Evolutionary conservation across 2,329 filamentous ascomycete species (phyloP).

Genomic region (Colletotrichum cereale): DNA sequence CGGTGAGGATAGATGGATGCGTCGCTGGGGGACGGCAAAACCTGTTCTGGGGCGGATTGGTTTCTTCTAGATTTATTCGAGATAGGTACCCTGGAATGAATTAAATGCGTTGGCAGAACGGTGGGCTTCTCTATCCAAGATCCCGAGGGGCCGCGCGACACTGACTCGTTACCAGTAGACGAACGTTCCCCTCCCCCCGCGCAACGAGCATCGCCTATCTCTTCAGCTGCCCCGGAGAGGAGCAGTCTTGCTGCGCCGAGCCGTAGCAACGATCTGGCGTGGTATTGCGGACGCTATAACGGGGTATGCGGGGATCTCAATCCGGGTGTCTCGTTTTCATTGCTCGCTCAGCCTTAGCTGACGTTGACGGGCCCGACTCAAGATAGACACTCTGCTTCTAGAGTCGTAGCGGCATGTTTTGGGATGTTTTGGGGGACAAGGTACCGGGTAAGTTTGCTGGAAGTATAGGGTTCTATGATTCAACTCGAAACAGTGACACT

Average conservation of each 20-base stretch:
- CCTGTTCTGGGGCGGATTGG: conserved; percentile 1
- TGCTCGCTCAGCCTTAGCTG: conserved; percentile 6
- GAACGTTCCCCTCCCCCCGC: background rate
- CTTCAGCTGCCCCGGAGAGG: background rate
- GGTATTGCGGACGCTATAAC: conserved; percentile 1
- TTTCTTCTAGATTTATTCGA: conserved; percentile 1
- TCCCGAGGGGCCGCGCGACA: background rate
- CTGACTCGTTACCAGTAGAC: conserved; percentile 10
- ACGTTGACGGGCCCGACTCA: background rate
- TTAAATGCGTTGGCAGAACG: background rate
- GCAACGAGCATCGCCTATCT: background rate
- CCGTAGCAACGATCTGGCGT: conserved; percentile 6
- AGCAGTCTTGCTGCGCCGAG: conserved; percentile 5
- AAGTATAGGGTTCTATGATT: background rate
- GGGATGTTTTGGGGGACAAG: background rate
- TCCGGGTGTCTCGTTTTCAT: background rate
- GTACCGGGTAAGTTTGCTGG: background rate
- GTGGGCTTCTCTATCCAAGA: background rate
- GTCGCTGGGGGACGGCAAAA: background rate
- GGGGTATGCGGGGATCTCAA: background rate
- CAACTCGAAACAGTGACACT: conserved; percentile 49
- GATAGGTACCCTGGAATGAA: background rate
- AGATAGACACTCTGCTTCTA: conserved; percentile 12
- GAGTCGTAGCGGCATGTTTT: conserved; percentile 17
- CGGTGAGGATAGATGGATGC: background rate